A percentile compares a stretch with the other conserved stretches of the same genome.
Evolutionary conservation across 768 basidiomycete genomes (phyloP).

Genomic region (Pleurotus cornucopiae): DNA sequence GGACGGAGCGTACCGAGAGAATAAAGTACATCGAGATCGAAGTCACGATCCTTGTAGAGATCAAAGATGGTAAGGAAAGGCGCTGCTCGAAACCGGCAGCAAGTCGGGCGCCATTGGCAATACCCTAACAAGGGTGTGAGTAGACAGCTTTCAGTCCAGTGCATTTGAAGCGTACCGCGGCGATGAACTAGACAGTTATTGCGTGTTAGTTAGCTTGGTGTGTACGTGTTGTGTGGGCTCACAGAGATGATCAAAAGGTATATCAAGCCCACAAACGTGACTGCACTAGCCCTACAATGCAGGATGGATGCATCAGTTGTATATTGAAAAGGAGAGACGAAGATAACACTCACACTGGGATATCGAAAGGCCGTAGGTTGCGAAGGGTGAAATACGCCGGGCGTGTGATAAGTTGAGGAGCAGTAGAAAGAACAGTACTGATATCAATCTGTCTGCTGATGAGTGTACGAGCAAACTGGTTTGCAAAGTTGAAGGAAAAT

Average conservation of each 20-base stretch:
- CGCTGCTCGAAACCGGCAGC: slow-evolving; percentile 28
- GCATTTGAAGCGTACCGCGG: background rate
- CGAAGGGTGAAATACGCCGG: slow-evolving; percentile 44
- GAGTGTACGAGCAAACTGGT: slow-evolving; percentile 19
- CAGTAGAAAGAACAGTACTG: slow-evolving; percentile 31
- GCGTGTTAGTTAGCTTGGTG: background rate
- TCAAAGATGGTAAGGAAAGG: slow-evolving; percentile 26
- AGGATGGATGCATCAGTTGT: background rate
- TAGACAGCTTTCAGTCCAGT: background rate
- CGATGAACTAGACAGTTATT: background rate
- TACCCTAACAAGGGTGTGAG: background rate
- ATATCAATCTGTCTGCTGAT: slow-evolving; percentile 22
- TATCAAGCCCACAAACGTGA: slow-evolving; percentile 51
- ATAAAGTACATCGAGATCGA: slow-evolving; percentile 30
- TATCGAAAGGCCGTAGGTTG: slow-evolving; percentile 56
- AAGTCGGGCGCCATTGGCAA: slow-evolving; percentile 26
- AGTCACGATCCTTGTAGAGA: slow-evolving; percentile 25
- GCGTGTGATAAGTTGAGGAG: slow-evolving; percentile 44
- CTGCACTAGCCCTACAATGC: slow-evolving; percentile 41
- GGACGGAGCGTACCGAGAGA: slow-evolving; percentile 25
- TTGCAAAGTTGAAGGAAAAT: slow-evolving; percentile 2
- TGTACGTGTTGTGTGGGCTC: background rate
- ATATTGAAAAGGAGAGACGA: background rate
- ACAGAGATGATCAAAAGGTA: slow-evolving; percentile 41
- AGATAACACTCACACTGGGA: slow-evolving; percentile 43